phyloP scores from a whole-genome alignment of 1,139 yeast species.

The Hyphopichia fennica region DNA sequence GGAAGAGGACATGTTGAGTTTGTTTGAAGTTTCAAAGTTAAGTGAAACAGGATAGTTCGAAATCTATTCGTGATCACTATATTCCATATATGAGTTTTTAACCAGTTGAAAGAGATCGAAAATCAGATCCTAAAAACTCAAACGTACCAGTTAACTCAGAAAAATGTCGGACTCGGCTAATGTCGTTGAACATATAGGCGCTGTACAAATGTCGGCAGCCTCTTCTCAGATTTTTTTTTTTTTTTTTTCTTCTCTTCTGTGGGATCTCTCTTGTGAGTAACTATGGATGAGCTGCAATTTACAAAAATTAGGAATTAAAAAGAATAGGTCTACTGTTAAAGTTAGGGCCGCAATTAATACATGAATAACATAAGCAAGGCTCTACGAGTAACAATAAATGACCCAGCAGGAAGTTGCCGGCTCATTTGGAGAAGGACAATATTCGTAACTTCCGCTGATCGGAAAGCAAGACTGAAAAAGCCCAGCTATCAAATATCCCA shows the following conservation, averaged over 20 bases:
- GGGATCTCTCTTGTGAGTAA: not conserved
- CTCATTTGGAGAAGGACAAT: too few relatives aligned
- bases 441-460: constrained; percentile 8
- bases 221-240: not conserved
- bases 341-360: not conserved
- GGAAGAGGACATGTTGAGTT: constrained; percentile 11
- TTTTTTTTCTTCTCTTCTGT: not conserved
- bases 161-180: constrained; percentile 1
- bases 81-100: too few relatives aligned
- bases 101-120: too few relatives aligned
- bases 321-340: not conserved
- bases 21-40: too few relatives aligned
- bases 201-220: not conserved
- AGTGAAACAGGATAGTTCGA: too few relatives aligned
- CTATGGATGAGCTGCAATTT: not conserved
- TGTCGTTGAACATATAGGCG: not conserved
- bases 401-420: too few relatives aligned
- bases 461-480: constrained; percentile 4
- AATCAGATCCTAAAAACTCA: too few relatives aligned
- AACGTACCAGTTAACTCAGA: too few relatives aligned
- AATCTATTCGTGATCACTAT: too few relatives aligned
- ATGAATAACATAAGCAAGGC: not conserved
- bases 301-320: not conserved
- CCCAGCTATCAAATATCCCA: not conserved
- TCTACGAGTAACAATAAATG: too few relatives aligned